A percentile compares a stretch with the other conserved stretches of the same genome.
Evolutionary conservation across 768 basidiomycete species (phyloP).

Genomic region (Suillus plorans): DNA sequence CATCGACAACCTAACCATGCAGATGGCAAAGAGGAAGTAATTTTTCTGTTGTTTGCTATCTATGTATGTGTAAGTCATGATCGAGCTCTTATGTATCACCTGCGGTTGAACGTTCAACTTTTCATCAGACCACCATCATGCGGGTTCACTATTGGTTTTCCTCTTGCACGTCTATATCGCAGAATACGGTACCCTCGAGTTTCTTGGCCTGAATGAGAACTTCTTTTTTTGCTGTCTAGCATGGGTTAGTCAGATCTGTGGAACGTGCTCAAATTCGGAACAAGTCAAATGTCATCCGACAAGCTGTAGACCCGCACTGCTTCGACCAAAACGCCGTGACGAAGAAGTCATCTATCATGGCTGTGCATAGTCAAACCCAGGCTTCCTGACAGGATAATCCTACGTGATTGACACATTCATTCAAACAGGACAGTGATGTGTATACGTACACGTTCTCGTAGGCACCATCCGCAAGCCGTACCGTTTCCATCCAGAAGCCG

Average conservation of each 20-base stretch:
- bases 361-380: not conserved
- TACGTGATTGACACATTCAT: not conserved
- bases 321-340: not conserved
- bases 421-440: not conserved
- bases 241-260: not conserved
- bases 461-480: constrained; percentile 43
- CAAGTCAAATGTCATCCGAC: not conserved
- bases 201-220: not conserved
- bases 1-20: constrained; percentile 84
- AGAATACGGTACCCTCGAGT: not conserved
- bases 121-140: not conserved
- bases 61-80: not conserved
- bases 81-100: not conserved
- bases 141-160: not conserved
- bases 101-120: not conserved
- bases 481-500: constrained; percentile 43
- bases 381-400: not conserved
- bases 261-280: not conserved
- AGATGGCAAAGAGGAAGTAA: constrained; percentile 80
- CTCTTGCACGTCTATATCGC: not conserved
- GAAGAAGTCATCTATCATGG: not conserved
- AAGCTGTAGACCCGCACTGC: not conserved
- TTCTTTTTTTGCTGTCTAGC: not conserved
- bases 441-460: not conserved
- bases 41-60: not conserved